These are phyloP conservation scores for Protomyces arabidopsidicola DNA, from an alignment of 1,139 yeast species.

Conservation along the genomic window DNA sequence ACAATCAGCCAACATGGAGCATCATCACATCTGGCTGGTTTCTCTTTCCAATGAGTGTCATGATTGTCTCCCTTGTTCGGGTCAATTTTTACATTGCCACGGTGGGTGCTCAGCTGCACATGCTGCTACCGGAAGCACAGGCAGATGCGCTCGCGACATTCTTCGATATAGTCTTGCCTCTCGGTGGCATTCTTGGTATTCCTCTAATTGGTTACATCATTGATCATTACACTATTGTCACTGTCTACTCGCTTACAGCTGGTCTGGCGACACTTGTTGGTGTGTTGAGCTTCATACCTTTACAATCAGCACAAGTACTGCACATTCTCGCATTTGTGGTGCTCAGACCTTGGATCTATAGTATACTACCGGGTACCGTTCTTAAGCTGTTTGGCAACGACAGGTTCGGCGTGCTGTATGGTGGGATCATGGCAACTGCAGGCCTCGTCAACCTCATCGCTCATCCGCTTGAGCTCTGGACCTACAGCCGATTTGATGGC, in stretches of 20 bases:
- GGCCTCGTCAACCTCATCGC: constrained; percentile 44
- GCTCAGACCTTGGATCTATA: constrained; percentile 86
- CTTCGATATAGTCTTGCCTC: constrained; percentile 56
- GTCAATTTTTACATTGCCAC: constrained; percentile 20
- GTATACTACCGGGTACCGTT: constrained; percentile 84
- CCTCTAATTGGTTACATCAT: constrained; percentile 81
- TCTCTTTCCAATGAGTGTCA: constrained; percentile 4
- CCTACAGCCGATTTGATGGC: neutral
- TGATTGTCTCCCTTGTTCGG: constrained; percentile 6
- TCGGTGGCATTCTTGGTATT: constrained; percentile 46
- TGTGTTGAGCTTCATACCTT: constrained; percentile 56
- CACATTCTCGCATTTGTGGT: constrained; percentile 67
- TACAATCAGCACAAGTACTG: constrained; percentile 52
- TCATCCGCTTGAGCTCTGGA: constrained; percentile 62
- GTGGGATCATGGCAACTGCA: constrained; percentile 63
- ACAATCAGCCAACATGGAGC: constrained; percentile 43
- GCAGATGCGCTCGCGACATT: constrained; percentile 46
- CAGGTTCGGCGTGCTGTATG: constrained; percentile 89
- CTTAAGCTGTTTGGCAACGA: constrained; percentile 91
- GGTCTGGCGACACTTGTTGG: constrained; percentile 62
- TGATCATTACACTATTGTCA: constrained; percentile 65
- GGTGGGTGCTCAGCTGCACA: constrained; percentile 2
- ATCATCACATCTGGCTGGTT: constrained; percentile 8
- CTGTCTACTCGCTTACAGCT: constrained; percentile 49
- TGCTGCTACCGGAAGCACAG: neutral